Base-by-base conservation (phyloP, 2,329 filamentous ascomycete genomes). In the Talaromyces islandicus region DNA sequence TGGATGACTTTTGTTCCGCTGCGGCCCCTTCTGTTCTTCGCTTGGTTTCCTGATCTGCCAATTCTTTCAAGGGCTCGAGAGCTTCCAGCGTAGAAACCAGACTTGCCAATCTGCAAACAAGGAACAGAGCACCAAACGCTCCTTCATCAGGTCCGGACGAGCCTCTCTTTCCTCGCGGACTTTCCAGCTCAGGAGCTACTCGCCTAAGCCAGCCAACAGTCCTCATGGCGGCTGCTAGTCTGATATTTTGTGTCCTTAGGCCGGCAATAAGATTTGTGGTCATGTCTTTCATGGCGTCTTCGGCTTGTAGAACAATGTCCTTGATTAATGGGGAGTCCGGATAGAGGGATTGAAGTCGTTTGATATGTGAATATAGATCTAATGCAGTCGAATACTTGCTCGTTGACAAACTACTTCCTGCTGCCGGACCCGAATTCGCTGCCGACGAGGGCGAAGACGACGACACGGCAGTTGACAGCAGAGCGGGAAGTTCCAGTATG, bases 331-430 rank as follows among this genome's bases (percentile, higher is more conserved):
- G 79, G 0, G 92, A 96, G 57, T 87, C 81, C 0, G 92, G 89
- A 71, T 97, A 96, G 29, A 97, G 80, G 0, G 87, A 85, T 62
- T 92, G 87, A 6, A 99, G 81, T 7, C 94, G 86, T 66, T 91
- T 90, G 70, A 97, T 94, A 72, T 97, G 94, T n/a, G 90, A 88
- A 70, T 96, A 89, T 2, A 99, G 82, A 73, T 99, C 94, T 35
- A 99, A 81, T 0, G 92, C 92, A 0, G 91, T 90, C 2, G 92
- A 88, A 78, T 97, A 96, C 66, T 91, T 95, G 62, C 87, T 85
- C 10, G 80, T 83, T 7, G 78, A 72, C 2, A 76, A 72, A 6
- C 71, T 68, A 6, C 71, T 68, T 14, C 73, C 73, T 4, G 85
- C 80, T 4, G 69, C 66, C 43, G 70, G 69, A 10, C 60, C 60